phyloP scores from a whole-genome alignment of 2,329 filamentous ascomycete genomes.

The Cladobotryum protrusum region DNA sequence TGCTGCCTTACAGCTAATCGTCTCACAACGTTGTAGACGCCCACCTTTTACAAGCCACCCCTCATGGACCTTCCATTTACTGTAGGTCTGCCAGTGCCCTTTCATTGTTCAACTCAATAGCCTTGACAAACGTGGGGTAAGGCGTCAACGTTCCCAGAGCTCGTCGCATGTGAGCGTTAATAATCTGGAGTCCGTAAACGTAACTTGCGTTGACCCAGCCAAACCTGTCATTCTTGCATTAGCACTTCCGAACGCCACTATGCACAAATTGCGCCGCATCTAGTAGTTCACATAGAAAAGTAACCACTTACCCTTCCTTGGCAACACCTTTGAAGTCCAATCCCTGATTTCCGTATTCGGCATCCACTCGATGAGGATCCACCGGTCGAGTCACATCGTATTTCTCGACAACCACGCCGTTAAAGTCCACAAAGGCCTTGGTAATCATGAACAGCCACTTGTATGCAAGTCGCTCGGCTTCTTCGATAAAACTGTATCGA shows the following conservation, averaged over 20 bases:
- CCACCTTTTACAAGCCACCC: too few species aligned
- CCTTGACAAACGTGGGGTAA: slow-evolving; percentile 75
- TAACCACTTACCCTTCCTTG: slow-evolving; percentile 75
- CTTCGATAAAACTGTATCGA: slow-evolving; percentile 85
- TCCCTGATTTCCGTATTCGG: slow-evolving; percentile 97
- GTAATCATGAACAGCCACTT: slow-evolving; percentile 99
- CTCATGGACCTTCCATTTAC: background rate
- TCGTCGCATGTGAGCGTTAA: slow-evolving; percentile 83
- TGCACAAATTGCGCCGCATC: background rate
- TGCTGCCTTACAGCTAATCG: too few species aligned
- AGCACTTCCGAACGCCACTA: slow-evolving; percentile 17
- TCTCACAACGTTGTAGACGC: too few species aligned
- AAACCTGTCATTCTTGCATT: slow-evolving; percentile 54
- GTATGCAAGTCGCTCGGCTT: slow-evolving; percentile 84
- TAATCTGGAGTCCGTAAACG: slow-evolving; percentile 82
- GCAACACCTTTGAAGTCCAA: slow-evolving; percentile 92
- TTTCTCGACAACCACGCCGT: slow-evolving; percentile 96
- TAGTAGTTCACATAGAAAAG: background rate
- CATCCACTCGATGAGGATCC: slow-evolving; percentile 89
- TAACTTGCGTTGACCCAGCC: slow-evolving; percentile 99
- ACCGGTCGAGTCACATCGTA: slow-evolving; percentile 90
- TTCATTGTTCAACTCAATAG: slow-evolving; percentile 50
- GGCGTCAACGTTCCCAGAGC: slow-evolving; percentile 83
- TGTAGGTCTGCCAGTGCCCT: slow-evolving; percentile 43
- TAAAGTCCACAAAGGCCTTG: slow-evolving; percentile 97